Base-by-base conservation (phyloP, 2,329 filamentous ascomycete genomes). In the Xylaria polymorpha region DNA sequence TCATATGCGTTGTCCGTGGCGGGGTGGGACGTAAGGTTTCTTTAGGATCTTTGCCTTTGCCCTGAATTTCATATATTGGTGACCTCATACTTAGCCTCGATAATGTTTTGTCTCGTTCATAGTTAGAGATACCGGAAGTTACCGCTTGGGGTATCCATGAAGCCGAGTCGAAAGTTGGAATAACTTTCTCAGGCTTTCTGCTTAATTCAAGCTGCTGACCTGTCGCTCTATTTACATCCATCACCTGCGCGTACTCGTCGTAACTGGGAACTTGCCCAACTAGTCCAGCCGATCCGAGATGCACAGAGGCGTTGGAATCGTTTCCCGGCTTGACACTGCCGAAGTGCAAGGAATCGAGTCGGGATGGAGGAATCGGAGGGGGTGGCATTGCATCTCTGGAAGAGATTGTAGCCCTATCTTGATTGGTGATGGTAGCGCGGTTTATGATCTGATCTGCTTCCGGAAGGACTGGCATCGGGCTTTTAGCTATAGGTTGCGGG, bases 361-460 rank as follows among this genome's bases (percentile, higher is more conserved):
- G 70, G 39, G 51, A 18, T 50, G 20, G 18, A 44, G 77, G 76
- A 15, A 77, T 50, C n/a, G 76, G 74, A 37, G 77, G 77, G 29
- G 77, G 77, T 15, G 77, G 77, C 77, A 79, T 79, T 48, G 68
- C 71, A 50, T 77, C 76, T 69, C 71, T 73, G 12, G 77, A 79
- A 66, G 71, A 57, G 22, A 71, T 48, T 32, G 74, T 76, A 57
- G 41, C 39, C 48, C 66, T 65, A 50, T 73, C 74, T 39, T 61
- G 64, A 10, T 62, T 53, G 12, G 46, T 48, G 22, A 61, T n/a
- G 3, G 25, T 22, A 25, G 53, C 22, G 51, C 60, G 20, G 20
- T 60, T 25, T 25, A 51, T 3, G n/a, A 39, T 35, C 29, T 14
- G 29, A 18, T 57, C 29, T 44, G 25, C 15, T 15, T 61, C 58